A percentile compares a stretch with the other conserved stretches of the same genome.
These are phyloP conservation scores for Asterochloris erici DNA, from an alignment of 139 green algal genomes.

Conservation along the genomic window DNA sequence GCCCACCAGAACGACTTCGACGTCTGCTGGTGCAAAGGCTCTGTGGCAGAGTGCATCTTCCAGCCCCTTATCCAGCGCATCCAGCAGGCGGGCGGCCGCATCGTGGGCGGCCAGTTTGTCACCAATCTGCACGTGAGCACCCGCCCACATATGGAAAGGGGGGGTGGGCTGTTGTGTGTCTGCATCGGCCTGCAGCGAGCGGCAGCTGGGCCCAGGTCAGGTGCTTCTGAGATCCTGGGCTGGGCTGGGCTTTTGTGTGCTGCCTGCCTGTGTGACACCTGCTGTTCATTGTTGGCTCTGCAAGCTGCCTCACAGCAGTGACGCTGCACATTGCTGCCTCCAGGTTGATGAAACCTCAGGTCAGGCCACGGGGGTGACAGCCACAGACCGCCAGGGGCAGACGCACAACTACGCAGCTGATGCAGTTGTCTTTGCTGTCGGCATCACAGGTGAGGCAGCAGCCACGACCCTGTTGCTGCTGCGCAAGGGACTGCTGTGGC, in stretches of 20 bases:
- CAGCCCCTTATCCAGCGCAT: constrained; percentile 65
- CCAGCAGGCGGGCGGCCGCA: constrained; percentile 23
- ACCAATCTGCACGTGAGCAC: constrained; percentile 27
- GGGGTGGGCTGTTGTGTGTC: too few relatives aligned
- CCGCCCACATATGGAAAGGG: too few relatives aligned
- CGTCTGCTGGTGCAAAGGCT: constrained; percentile 56
- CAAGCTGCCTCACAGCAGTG: too few relatives aligned
- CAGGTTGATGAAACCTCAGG: neutral
- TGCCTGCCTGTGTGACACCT: too few relatives aligned
- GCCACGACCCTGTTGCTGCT: too few relatives aligned
- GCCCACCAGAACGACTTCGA: constrained; percentile 72
- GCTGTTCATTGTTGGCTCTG: too few relatives aligned
- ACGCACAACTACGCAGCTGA: constrained; percentile 45
- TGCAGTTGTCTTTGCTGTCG: constrained; percentile 82
- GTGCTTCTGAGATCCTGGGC: neutral
- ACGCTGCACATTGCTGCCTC: neutral
- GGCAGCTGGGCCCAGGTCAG: too few relatives aligned
- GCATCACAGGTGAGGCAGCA: constrained; percentile 35
- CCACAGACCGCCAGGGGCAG: neutral
- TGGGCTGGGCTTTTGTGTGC: neutral
- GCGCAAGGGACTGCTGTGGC: too few relatives aligned
- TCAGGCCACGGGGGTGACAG: neutral
- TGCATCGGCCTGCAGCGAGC: too few relatives aligned
- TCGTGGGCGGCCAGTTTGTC: constrained; percentile 49
- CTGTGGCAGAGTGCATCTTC: constrained; percentile 83